Evolutionary conservation across 371 early-diverging fungal genomes (phyloP), one percentile per base, ranked within the genome.

Genomic region (Catenaria anguillulae): DNA sequence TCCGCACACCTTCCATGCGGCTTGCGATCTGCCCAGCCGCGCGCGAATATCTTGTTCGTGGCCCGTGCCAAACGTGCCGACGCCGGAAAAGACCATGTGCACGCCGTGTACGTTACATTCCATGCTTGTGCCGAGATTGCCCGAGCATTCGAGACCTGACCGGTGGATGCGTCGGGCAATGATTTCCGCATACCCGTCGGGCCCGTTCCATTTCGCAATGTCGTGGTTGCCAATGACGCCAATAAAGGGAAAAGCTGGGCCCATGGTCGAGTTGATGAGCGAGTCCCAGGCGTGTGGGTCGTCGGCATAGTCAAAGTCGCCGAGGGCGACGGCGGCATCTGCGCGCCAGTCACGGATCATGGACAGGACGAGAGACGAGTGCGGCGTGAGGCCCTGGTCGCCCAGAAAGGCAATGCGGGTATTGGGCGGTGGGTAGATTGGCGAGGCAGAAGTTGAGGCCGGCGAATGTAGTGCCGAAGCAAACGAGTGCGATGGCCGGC

Each of bases 161-260:
- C 40, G 17, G 40, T 5, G 10, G 17, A 40, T 40, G 40, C 40
- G 40, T 5, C 40, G 40, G 42, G 55, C n/a, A 4, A 71, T 58
- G 29, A 64, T 37, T 33, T 63, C 69, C 8, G 65, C 61, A 56
- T 73, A 70, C 35, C 71, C 73, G 12, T 24, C 60, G 12, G 24
- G 13, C 10, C n/a, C n/a, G 12, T 58, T 63, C 73, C 73, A 75
- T n/a, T 63, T 42, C 21, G 56, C 46, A 21, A 73, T 40, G 58
- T 75, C 75, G 61, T 75, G 75, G 55, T 75, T 75, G 17, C 75
- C 75, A 37, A 70, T 63, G 5, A 60, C 64, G 12, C 59, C 62
- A 45, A 74, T 35, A 21, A 69, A 62, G 17, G 72, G 72, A 56
- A 71, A 64, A 17, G 62, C 24, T 31, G 52, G 26, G 10, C 70